Evolutionary conservation across 2,329 filamentous ascomycete genomes (phyloP), one percentile per base, ranked within the genome.

Genomic region (Cylindrodendrum hubeiense): DNA sequence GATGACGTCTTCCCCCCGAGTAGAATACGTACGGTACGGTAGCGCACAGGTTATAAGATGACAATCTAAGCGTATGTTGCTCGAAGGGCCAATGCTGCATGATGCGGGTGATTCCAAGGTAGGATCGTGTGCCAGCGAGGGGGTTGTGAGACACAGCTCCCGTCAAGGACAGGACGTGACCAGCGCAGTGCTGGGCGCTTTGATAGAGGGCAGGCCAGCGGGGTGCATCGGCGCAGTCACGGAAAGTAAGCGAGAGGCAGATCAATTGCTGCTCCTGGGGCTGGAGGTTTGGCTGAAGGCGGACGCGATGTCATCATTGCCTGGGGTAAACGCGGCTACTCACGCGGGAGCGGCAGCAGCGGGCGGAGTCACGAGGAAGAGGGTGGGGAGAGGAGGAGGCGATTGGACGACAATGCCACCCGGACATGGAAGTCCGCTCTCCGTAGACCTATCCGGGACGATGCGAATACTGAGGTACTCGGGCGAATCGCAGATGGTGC

Each of bases 1-100:
- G 67, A 72, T 75, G 71, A 67, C 65, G 68, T 68, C 70, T 74
- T 65, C 58, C 56, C 66, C 63, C 70, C 65, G 62, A 71, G 73
- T 72, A 71, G 72, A 75, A 72, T 74, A 73, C 56, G 66, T 72
- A 73, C 47, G 72, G 68, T 69, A 74, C 58, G 68, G 52, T 67
- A 59, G 59, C 67, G 63, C 56, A 60, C 33, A 63, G 67, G 59
- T 66, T 49, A 68, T 52, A 63, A 56, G 56, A 65, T 49, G 63
- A 60, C 52, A 60, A 61, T 28, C 51, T 51, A 60, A 63, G 19
- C 50, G 41, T 62, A 43, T 24, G 60, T 64, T 63, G 55, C 51
- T 41, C 21, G 34, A 50, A 56, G 63, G 54, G 44, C 28, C 44
- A 33, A 26, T 55, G 34, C 63, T 60, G 51, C 30, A 66, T 37